Evolutionary conservation across 345 rosid genomes (phyloP).

Genomic region (Sonneratia caseolaris): DNA sequence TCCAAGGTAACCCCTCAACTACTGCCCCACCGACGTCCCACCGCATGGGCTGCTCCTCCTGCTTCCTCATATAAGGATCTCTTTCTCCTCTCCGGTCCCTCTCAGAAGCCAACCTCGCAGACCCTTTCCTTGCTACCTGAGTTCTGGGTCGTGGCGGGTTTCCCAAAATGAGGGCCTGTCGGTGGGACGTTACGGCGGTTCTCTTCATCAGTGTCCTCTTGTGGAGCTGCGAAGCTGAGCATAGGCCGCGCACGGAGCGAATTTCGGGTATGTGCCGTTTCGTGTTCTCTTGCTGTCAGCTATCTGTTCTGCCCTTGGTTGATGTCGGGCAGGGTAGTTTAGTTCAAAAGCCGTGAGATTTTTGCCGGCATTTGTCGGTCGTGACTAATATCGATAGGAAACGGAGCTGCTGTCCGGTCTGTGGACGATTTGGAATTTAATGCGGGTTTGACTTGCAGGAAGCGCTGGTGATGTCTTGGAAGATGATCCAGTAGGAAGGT

Average conservation of each 20-base stretch:
- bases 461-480: constrained; percentile 97
- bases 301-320: not conserved
- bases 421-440: not conserved
- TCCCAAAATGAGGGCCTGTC: constrained; percentile 25
- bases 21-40: constrained; percentile 60
- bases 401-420: not conserved
- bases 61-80: constrained; percentile 23
- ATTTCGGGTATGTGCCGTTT: constrained; percentile 45
- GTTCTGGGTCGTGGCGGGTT: constrained; percentile 6
- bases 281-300: not conserved
- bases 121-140: constrained; percentile 15
- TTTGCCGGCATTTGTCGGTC: not conserved
- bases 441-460: constrained; percentile 32
- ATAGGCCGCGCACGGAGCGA: constrained; percentile 45
- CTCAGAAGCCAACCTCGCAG: constrained; percentile 11
- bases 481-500: constrained; percentile 86
- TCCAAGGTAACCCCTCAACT: constrained; percentile 69
- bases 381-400: not conserved
- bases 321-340: not conserved
- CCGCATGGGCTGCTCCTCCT: constrained; percentile 19
- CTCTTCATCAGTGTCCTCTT: constrained; percentile 17
- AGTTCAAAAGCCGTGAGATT: not conserved
- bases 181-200: constrained; percentile 23
- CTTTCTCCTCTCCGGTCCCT: constrained; percentile 11
- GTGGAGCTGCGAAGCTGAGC: constrained; percentile 25